Base-by-base conservation (phyloP, 108 stramenopile species). In the Mediolabrus comicus region DNA sequence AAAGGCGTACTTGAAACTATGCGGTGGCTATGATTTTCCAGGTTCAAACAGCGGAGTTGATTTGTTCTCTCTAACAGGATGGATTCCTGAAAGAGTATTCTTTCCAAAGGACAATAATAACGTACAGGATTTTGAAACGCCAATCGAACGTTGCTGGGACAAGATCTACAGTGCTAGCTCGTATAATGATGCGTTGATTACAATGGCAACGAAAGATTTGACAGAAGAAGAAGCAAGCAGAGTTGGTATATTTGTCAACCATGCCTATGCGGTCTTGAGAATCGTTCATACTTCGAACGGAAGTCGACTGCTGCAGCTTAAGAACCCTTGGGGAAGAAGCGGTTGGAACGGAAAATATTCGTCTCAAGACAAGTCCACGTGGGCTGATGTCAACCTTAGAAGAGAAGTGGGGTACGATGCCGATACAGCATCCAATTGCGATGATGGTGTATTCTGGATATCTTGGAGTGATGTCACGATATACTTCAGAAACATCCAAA, bases 1-100 rank as follows among this genome's bases (percentile, higher is more conserved):
- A 90, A 98, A 98, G 78, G 97, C 97, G 3, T 97, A 90, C 72
- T 84, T 97, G 83, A 98, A 98, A 61, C 74, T 98, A 3, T 87
- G 81, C 67, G 92, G 90, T 3, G 96, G 96, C 16, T 98, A 97
- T 69, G 84, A 92, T 54, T 98, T 98, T 77, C 94, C 96, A 4
- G 97, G 97, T 14, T 91, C 89, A 52, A 97, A 95, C 67, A 84
- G 83, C 33, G 94, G 94, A 29, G 86, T 95, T 14, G 97, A 98
- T 74, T 52, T 98, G 22, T 93, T 90, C 59, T 86, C 87, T 16
- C 75, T 98, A 39, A 97, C 96, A 1, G 97, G 97, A 26, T 98
- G 96, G 96, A 89, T 98, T 30, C 97, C 97, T 0, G 97, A 98
- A 66, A 80, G 88, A 33, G 83, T 96, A 19, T 88, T 83, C 64